Conservation (phyloP, 2,329 filamentous ascomycete species). For the Colletotrichum falcatum region DNA sequence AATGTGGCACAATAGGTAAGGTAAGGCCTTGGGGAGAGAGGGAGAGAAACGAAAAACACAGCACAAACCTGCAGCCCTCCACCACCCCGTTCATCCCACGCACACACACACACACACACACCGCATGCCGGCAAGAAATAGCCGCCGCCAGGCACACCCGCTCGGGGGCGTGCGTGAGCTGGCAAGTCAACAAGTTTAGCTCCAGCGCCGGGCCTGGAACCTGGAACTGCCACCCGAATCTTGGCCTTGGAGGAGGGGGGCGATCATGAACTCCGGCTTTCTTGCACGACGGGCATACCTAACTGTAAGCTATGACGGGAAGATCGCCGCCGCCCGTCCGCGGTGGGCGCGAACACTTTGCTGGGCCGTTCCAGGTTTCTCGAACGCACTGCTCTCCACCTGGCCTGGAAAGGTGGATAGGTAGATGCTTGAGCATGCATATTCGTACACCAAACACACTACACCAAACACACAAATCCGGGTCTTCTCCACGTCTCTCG, state of each 20-base stretch:
- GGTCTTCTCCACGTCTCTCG: background rate
- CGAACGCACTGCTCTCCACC: background rate
- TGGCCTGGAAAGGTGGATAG: too few species aligned
- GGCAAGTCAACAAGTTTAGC: background rate
- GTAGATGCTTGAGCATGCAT: background rate
- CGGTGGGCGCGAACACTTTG: conserved; percentile 5
- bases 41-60: background rate
- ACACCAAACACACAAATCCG: background rate
- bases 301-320: conserved; percentile 7
- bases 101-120: conserved; percentile 2
- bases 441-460: too few species aligned
- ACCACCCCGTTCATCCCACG: conserved; percentile 19
- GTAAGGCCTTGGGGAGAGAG: too few species aligned
- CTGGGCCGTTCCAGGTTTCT: conserved; percentile 28
- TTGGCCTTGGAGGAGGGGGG: background rate
- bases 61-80: background rate
- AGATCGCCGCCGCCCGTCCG: conserved; percentile 16
- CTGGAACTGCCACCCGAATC: conserved; percentile 19
- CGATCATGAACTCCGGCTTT: background rate
- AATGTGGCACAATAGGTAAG: background rate
- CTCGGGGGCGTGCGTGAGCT: background rate
- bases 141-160: conserved; percentile 30
- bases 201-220: conserved; percentile 14
- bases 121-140: conserved; percentile 34
- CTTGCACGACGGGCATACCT: conserved; percentile 4